Evolutionary conservation across 2,329 filamentous ascomycete genomes (phyloP), one percentile per base, ranked within the genome.

Genomic region (Colletotrichum sp.): DNA sequence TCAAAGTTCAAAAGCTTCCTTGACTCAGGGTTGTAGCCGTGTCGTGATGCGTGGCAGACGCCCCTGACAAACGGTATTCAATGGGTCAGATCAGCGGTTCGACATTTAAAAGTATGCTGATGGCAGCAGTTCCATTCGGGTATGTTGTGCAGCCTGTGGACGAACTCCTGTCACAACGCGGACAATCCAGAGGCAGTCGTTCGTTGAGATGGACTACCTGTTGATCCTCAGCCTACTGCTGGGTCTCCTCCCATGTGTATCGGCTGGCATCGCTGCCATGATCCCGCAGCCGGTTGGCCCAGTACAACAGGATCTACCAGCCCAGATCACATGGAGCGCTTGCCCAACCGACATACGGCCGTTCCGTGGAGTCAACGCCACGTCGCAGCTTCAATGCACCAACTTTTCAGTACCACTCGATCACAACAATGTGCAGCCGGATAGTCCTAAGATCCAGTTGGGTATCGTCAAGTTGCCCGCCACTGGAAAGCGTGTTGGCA

Each of bases 401-500:
- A 76, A 76, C 55, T 49, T 76, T n/a, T 72, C 69, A 6, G 73
- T 76, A 2, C 73, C 73, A 2, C 18, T 76, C 49, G 36, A 32
- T 16, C n/a, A 62, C 63, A 44, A 64, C 18, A 71, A 76, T 16
- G 28, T 21, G 28, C 59, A 62, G 59, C 24, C 39, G 3, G 16
- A n/a, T 2, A 49, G 63, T 9, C 57, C 69, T 0, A 59, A 68
- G 10, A n/a, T 76, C 0, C 62, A 72, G 12, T 32, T 76, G 21
- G 73, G 73, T 0, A 59, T 76, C 13, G 73, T 76, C 55, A 76
- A 64, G n/a, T 13, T 76, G 2, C 73, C 73, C 1, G 73, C 70
- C 6, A 59, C 30, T 3, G 69, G 57, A 2, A 24, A 68, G 73
- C 73, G 69, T 8, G 57, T 72, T 5, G 73, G 73, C 5, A 72